Base-by-base conservation (phyloP, 805 yeast genomes). In the Ogataea siamensis region DNA sequence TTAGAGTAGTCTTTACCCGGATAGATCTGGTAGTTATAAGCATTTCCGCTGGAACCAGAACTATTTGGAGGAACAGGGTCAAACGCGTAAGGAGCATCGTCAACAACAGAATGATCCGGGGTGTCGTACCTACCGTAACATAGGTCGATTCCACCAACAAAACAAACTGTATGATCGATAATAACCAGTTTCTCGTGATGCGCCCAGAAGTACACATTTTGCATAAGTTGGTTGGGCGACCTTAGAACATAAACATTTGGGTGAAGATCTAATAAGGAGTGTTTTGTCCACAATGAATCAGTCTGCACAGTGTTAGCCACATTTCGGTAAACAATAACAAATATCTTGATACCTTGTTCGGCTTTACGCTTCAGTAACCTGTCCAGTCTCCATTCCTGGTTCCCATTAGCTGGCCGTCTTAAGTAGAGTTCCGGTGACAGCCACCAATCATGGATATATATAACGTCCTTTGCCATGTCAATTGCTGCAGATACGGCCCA, bases 361-460 rank as follows among this genome's bases (percentile, higher is more conserved):
- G 99, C 99, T 51, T 87, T 87, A 42, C 94, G 70, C 57, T 86
- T 87, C 48, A 93, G 68, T 2, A 93, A 61, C 54, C 99, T 73
- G 61, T 93, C 99, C 28, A 93, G 66, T 57, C 99, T 74, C 81
- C 87, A 93, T 46, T 86, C 83, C 60, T 93, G 98, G 52, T 91
- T 91, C 7, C 96, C 96, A 60, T 86, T 83, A 0, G 95, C 91
- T 0, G 99, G 99, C 34, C 99, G 70, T 46, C 99, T 75, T 64
- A 93, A 67, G 53, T 93, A 94, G 3, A 93, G 58, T 60, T 93
- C 99, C 0, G 99, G 99, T 4, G 91, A 76, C 17, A 93, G 68
- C 99, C 99, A 93, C 99, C 99, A 93, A 55, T 91, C 99, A 55
- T 93, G 97, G 34, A 93, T 87, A 58, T 81, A 93, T 22, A 93